Percentiles rank a stretch among this genome's conserved stretches.
Conservation (phyloP, 768 basidiomycete species). For the Leucocoprinus birnbaumii region DNA sequence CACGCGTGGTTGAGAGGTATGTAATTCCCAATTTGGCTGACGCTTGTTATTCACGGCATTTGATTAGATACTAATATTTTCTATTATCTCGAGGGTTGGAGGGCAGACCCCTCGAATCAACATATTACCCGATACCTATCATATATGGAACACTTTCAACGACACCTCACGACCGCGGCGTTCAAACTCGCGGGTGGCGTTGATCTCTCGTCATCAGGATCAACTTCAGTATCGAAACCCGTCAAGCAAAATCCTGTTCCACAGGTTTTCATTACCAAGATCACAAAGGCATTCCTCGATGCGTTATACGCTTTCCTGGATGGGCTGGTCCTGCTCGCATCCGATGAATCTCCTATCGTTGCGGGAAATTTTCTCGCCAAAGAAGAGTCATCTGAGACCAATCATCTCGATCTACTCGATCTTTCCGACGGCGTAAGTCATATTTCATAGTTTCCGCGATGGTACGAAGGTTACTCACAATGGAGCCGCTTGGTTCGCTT, state of each 20-base stretch:
- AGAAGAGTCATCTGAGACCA: conserved; percentile 33
- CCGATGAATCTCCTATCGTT: conserved; percentile 56
- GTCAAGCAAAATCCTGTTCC: conserved; percentile 62
- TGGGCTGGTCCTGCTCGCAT: conserved; percentile 79
- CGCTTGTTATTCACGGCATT: not conserved
- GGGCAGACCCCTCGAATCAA: conserved; percentile 54
- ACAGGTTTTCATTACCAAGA: conserved; percentile 63
- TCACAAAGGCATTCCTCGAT: conserved; percentile 85
- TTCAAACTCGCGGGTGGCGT: conserved; percentile 81
- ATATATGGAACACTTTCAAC: conserved; percentile 80
- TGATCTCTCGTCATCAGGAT: conserved; percentile 45
- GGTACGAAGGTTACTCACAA: conserved; percentile 1
- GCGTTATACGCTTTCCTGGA: conserved; percentile 83
- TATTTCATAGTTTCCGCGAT: conserved; percentile 10
- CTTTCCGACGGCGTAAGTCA: conserved; percentile 56
- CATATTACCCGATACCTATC: conserved; percentile 72
- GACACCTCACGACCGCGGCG: conserved; percentile 69
- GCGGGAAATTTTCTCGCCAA: conserved; percentile 32
- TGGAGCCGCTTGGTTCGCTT: not conserved
- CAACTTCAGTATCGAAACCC: conserved; percentile 45
- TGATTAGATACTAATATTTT: conserved; percentile 75
- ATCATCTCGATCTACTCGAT: conserved; percentile 57
- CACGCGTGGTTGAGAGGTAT: conserved; percentile 81
- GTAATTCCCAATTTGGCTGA: conserved; percentile 14
- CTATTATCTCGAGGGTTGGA: conserved; percentile 87